Evolutionary conservation across 2,329 filamentous ascomycete genomes (phyloP), one percentile per base, ranked within the genome.

Genomic region (Ophiostoma piceae): DNA sequence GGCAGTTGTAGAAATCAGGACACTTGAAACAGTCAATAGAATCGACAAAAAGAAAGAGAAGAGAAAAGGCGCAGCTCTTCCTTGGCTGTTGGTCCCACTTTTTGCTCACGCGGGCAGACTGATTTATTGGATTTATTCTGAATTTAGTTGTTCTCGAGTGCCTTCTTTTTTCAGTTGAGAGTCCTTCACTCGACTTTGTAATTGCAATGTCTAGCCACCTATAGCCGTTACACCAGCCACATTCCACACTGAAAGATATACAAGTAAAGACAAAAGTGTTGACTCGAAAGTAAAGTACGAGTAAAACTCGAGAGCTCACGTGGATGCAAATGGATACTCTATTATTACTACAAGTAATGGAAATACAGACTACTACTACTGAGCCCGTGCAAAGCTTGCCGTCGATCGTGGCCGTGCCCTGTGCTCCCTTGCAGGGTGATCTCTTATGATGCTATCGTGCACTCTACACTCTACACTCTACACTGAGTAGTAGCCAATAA

Each of bases 341-440:
- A 43, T 39, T 8, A 11, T 7, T 37, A 37, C 9, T 37, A 9
- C 9, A 37, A 2, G 26, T 29, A 29, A 29, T 29, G 26, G 26
- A 29, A 29, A 29, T 29, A 29, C 26, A 29, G 26, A 5, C 35
- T 41, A 41, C 43, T 6, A 51, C n/a, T 51, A 35, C 16, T 12
- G 60, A 9, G 32, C 60, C 62, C 62, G 62, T 65, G 62, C 62
- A 65, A 65, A 65, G 62, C 62, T 39, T 65, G 62, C 62, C 62
- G 62, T 39, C 62, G 62, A 65, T 65, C 62, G 35, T 8, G 62
- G 16, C 62, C 62, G 62, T 65, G 62, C 62, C 37, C 29, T 39
- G 19, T 19, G 35, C 62, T 65, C 62, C 62, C 62, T 65, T 65
- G 62, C 62, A 39, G 62, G 62, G 32, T 65, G 62, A 65, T 65